A percentile compares a stretch with the other conserved stretches of the same genome.
These are phyloP conservation scores for Hymenochaete sp. DNA, from an alignment of 1,284 basidiomycete genomes.

Conservation along the genomic window DNA sequence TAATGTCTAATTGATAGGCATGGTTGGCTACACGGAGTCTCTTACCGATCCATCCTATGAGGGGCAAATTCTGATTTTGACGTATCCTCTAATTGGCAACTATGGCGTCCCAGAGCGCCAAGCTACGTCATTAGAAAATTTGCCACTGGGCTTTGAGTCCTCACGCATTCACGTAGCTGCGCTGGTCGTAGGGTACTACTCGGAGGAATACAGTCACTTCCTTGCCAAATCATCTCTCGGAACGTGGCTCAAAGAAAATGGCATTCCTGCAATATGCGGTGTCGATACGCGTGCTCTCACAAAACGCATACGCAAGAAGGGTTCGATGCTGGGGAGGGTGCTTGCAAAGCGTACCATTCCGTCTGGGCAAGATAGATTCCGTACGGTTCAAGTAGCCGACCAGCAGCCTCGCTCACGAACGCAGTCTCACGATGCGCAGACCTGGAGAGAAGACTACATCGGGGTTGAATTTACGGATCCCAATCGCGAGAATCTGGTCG, in stretches of 20 bases:
- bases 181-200: conserved; percentile 91
- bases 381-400: conserved; percentile 26
- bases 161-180: conserved; percentile 90
- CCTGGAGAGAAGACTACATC: conserved; percentile 79
- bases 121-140: conserved; percentile 42
- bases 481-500: conserved; percentile 87
- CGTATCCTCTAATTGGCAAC: conserved; percentile 95
- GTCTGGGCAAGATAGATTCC: conserved; percentile 26
- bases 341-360: conserved; percentile 50
- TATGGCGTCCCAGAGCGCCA: conserved; percentile 92
- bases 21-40: conserved; percentile 99
- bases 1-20: conserved; percentile 49
- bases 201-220: conserved; percentile 92
- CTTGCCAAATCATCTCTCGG: conserved; percentile 85
- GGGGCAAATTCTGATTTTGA: conserved; percentile 95
- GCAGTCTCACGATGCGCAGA: conserved; percentile 35
- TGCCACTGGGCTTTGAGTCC: conserved; percentile 87
- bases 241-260: conserved; percentile 92
- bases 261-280: conserved; percentile 91
- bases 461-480: conserved; percentile 84
- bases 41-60: conserved; percentile 98
- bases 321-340: conserved; percentile 83
- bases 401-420: conserved; percentile 41
- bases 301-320: conserved; percentile 92
- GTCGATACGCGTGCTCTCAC: conserved; percentile 96